Conservation (phyloP, 2,329 filamentous ascomycete species). For the Fusarium zealandicum region DNA sequence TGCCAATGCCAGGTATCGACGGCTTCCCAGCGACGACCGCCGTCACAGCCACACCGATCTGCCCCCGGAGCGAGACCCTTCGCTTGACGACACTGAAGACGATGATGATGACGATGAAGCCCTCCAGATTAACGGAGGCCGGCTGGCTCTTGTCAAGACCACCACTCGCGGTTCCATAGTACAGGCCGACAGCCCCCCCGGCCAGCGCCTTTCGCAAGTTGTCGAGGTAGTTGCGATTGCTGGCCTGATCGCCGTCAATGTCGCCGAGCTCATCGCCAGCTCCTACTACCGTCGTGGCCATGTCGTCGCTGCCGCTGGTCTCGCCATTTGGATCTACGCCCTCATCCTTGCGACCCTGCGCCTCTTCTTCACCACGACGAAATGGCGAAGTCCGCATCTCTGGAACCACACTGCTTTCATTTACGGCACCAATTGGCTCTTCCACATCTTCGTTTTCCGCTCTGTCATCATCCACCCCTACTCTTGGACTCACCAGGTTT, state of each 20-base stretch:
- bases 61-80: slow-evolving; percentile 53
- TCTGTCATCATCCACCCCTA: slow-evolving; percentile 82
- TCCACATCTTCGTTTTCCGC: slow-evolving; percentile 79
- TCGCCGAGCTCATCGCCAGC: slow-evolving; percentile 66
- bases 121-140: slow-evolving; percentile 64
- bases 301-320: slow-evolving; percentile 68
- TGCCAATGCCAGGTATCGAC: slow-evolving; percentile 62
- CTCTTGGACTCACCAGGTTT: slow-evolving; percentile 65
- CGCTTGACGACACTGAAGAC: slow-evolving; percentile 47
- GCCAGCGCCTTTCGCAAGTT: slow-evolving; percentile 72
- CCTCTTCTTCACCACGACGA: slow-evolving; percentile 69
- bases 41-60: slow-evolving; percentile 60
- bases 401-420: slow-evolving; percentile 94
- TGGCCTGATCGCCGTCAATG: slow-evolving; percentile 74
- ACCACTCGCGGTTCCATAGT: slow-evolving; percentile 70
- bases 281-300: slow-evolving; percentile 65
- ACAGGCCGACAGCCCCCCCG: slow-evolving; percentile 77
- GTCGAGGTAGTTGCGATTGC: slow-evolving; percentile 79
- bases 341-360: slow-evolving; percentile 76
- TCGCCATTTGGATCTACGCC: slow-evolving; percentile 83
- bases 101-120: slow-evolving; percentile 68
- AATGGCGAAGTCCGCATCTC: slow-evolving; percentile 72
- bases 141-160: slow-evolving; percentile 65
- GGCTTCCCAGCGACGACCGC: slow-evolving; percentile 54
- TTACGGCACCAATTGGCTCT: slow-evolving; percentile 84